phyloP scores from a whole-genome alignment of 2,329 filamentous ascomycete genomes.

The Colletotrichum somersetense region DNA sequence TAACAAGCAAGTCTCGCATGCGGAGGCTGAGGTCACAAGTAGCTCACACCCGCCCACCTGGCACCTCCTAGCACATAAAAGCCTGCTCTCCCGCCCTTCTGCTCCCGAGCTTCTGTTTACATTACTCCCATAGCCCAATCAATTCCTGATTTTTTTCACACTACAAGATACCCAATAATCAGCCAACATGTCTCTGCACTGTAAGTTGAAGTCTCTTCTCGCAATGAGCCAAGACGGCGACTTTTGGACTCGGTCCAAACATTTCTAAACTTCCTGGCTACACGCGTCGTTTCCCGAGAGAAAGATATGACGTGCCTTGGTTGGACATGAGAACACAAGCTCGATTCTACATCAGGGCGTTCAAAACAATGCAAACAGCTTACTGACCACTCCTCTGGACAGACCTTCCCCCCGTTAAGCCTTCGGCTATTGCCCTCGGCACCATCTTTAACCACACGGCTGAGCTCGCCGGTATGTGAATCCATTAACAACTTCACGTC shows the following conservation, averaged over 20 bases:
- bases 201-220: conserved; percentile 53
- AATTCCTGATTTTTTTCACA: conserved; percentile 26
- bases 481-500: background rate
- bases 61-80: conserved; percentile 38
- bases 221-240: background rate
- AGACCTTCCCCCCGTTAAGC: conserved; percentile 86
- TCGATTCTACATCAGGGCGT: background rate
- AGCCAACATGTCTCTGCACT: conserved; percentile 70
- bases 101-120: background rate
- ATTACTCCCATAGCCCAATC: conserved; percentile 25
- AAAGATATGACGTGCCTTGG: background rate
- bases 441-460: conserved; percentile 95
- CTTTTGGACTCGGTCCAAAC: background rate
- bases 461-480: conserved; percentile 74
- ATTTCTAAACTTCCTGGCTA: too few relatives aligned
- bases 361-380: too few relatives aligned
- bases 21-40: conserved; percentile 40
- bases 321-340: background rate
- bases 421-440: conserved; percentile 96
- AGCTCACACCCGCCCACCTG: conserved; percentile 27
- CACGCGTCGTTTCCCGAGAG: background rate
- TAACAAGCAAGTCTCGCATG: conserved; percentile 23
- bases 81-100: conserved; percentile 32
- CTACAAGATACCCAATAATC: conserved; percentile 36
- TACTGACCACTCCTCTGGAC: conserved; percentile 13